Conservation (phyloP, 2,329 filamentous ascomycete species). For the Penicillium glabrum region DNA sequence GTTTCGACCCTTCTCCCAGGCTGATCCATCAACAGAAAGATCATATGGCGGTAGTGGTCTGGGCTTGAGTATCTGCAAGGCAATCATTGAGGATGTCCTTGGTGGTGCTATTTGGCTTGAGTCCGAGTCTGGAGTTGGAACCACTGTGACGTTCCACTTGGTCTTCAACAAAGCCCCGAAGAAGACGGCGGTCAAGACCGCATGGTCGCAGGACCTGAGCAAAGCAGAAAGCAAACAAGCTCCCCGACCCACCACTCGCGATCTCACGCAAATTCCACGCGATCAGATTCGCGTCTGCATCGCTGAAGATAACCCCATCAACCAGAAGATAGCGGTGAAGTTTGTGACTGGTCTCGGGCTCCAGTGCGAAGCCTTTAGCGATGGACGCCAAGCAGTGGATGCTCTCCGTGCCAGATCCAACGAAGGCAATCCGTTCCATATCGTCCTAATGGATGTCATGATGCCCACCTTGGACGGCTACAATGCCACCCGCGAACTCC, state of each 20-base stretch:
- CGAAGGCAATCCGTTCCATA: conserved; percentile 76
- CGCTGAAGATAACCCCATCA: conserved; percentile 93
- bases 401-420: conserved; percentile 72
- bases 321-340: conserved; percentile 89
- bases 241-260: conserved; percentile 53
- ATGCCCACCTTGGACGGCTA: conserved; percentile 95
- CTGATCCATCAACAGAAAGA: conserved; percentile 83
- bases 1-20: conserved; percentile 90
- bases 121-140: conserved; percentile 63
- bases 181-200: conserved; percentile 56
- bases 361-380: conserved; percentile 82
- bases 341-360: conserved; percentile 87
- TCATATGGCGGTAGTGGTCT: conserved; percentile 92
- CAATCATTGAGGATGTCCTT: conserved; percentile 89
- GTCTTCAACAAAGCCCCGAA: conserved; percentile 78
- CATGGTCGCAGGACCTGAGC: conserved; percentile 52
- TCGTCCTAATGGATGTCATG: conserved; percentile 94
- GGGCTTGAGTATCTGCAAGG: conserved; percentile 91
- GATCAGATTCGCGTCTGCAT: conserved; percentile 85
- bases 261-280: conserved; percentile 71
- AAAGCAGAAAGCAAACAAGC: conserved; percentile 43
- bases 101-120: conserved; percentile 81
- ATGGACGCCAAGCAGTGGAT: conserved; percentile 84
- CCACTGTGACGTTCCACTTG: conserved; percentile 74
- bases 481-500: conserved; percentile 80